Conservation (phyloP, 805 yeast species). For the Maudiozyma saulgeensis region DNA sequence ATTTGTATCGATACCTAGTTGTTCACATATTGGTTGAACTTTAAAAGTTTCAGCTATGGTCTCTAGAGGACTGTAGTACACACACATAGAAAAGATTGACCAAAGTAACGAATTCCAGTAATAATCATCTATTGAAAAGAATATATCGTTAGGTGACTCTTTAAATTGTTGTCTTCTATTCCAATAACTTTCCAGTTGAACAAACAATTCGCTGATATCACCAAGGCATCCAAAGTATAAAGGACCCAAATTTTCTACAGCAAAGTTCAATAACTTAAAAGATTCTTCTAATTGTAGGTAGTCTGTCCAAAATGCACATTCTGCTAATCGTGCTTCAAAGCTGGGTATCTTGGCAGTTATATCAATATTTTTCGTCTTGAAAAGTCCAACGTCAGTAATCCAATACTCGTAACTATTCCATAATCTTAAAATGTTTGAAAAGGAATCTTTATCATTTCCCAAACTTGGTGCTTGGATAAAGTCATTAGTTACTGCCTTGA, state of each 20-base stretch:
- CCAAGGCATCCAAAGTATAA: slow-evolving; percentile 26
- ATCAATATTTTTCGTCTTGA: slow-evolving; percentile 10
- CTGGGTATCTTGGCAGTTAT: slow-evolving; percentile 2
- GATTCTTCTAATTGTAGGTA: slow-evolving; percentile 13
- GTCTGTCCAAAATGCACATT: slow-evolving; percentile 10
- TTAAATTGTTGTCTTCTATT: slow-evolving; percentile 9
- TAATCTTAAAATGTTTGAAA: slow-evolving; percentile 12
- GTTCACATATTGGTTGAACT: slow-evolving; percentile 3
- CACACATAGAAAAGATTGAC: slow-evolving; percentile 21
- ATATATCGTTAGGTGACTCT: not conserved
- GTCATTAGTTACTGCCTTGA: slow-evolving; percentile 5
- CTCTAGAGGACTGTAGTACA: slow-evolving; percentile 22
- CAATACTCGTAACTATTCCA: slow-evolving; percentile 26
- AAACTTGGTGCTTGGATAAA: not conserved
- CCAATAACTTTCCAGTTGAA: slow-evolving; percentile 19
- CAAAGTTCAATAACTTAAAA: slow-evolving; percentile 20
- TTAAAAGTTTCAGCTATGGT: slow-evolving; percentile 8
- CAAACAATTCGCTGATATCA: slow-evolving; percentile 24
- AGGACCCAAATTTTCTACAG: slow-evolving; percentile 26
- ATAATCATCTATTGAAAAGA: slow-evolving; percentile 15
- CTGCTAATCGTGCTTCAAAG: slow-evolving; percentile 4
- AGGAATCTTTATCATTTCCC: not conserved
- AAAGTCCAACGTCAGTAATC: slow-evolving; percentile 20
- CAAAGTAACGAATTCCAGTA: slow-evolving; percentile 23
- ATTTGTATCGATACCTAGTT: slow-evolving; percentile 4